phyloP scores from a whole-genome alignment of 257 asterid genomes.

The Nicotiana tomentosiformis region DNA sequence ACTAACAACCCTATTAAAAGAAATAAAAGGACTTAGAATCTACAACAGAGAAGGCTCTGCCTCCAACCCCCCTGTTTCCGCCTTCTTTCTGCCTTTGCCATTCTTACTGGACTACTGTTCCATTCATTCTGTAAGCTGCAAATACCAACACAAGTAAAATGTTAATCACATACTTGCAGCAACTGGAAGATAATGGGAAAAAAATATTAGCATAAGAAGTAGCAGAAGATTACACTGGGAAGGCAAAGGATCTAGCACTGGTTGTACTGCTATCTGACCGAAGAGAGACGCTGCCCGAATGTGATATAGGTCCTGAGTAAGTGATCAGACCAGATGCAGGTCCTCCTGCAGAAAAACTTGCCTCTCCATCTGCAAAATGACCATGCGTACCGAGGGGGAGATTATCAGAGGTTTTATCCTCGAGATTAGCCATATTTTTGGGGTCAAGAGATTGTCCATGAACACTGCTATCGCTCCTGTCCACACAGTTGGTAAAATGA shows the following conservation, averaged over 20 bases:
- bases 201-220: neutral
- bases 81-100: constrained; percentile 65
- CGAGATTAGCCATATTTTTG: constrained; percentile 10
- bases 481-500: constrained; percentile 1
- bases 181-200: neutral
- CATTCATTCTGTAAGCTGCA: constrained; percentile 82
- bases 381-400: constrained; percentile 6
- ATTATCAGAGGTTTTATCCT: neutral
- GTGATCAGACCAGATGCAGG: constrained; percentile 12
- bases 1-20: constrained; percentile 19
- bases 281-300: constrained; percentile 46
- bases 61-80: constrained; percentile 69
- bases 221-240: constrained; percentile 42
- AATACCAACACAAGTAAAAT: neutral
- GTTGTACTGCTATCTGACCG: constrained; percentile 60
- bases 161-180: neutral
- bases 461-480: constrained; percentile 11
- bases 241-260: constrained; percentile 56
- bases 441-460: constrained; percentile 13
- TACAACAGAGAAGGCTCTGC: constrained; percentile 80
- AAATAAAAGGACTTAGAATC: constrained; percentile 44
- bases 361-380: constrained; percentile 32
- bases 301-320: constrained; percentile 31
- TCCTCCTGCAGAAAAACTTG: constrained; percentile 40
- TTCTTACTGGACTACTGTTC: constrained; percentile 90